Percentiles rank a stretch among this genome's conserved stretches.
phyloP scores from a whole-genome alignment of 1,284 basidiomycete genomes.

The Taiwanofungus camphoratus region DNA sequence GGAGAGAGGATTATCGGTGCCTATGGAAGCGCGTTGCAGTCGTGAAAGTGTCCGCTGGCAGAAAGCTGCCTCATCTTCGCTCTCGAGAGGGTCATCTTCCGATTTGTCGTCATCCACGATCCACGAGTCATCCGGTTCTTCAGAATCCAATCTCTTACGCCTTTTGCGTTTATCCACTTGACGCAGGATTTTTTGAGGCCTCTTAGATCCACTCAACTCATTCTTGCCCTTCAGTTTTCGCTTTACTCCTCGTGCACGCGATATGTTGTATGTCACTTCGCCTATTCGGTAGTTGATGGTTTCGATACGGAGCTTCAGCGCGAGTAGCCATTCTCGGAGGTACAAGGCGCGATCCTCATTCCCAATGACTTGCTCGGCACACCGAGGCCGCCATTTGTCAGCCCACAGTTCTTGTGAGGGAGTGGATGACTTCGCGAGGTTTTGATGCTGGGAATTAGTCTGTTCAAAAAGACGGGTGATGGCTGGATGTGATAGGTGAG shows the following conservation, averaged over 20 bases:
- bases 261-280: too few relatives aligned
- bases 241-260: constrained; percentile 1
- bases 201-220: constrained; percentile 36
- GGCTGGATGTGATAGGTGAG: constrained; percentile 38
- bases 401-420: constrained; percentile 55
- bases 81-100: constrained; percentile 20
- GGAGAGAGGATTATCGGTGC: background rate
- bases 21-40: constrained; percentile 11
- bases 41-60: constrained; percentile 14
- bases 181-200: constrained; percentile 43
- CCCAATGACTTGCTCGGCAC: constrained; percentile 74
- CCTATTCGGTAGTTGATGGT: too few relatives aligned
- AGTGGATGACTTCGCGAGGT: background rate
- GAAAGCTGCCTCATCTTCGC: constrained; percentile 26
- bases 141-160: constrained; percentile 40
- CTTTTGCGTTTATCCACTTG: constrained; percentile 43
- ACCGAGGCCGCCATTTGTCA: constrained; percentile 72
- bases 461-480: constrained; percentile 39
- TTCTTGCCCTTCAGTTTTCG: constrained; percentile 12
- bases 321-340: constrained; percentile 78
- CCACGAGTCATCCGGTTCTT: constrained; percentile 46
- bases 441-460: constrained; percentile 5
- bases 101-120: constrained; percentile 34
- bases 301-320: constrained; percentile 58
- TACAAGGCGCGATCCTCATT: constrained; percentile 74